A percentile compares a stretch with the other conserved stretches of the same genome.
Evolutionary conservation across 495 filamentous ascomycete genomes (phyloP).

Genomic region (Penicillium verhagenii): DNA sequence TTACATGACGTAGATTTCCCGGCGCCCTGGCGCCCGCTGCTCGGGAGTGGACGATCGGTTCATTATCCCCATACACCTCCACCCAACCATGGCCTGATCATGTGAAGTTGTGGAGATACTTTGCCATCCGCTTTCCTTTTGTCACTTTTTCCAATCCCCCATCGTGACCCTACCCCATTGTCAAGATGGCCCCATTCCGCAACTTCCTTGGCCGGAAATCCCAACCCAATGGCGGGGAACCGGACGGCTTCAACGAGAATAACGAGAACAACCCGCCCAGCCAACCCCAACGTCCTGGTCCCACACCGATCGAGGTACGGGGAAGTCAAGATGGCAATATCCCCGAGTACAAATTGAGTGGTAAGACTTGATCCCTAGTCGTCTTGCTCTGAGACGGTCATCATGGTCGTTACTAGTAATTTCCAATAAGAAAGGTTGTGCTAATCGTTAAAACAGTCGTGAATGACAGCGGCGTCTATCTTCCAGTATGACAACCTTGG

Average conservation of each 20-base stretch:
- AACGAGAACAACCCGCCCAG: slow-evolving; percentile 47
- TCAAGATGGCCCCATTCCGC: slow-evolving; percentile 69
- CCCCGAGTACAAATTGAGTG: slow-evolving; percentile 79
- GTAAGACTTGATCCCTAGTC: slow-evolving; percentile 44
- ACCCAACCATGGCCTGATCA: slow-evolving; percentile 11
- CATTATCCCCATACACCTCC: not conserved
- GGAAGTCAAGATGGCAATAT: slow-evolving; percentile 57
- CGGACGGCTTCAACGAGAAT: slow-evolving; percentile 50
- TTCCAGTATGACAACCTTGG: slow-evolving; percentile 63
- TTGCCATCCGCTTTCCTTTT: not conserved
- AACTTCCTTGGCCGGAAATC: slow-evolving; percentile 67
- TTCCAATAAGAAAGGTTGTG: not conserved
- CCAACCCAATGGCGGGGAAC: slow-evolving; percentile 43
- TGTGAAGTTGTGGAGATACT: slow-evolving; percentile 5
- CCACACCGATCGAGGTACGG: slow-evolving; percentile 57
- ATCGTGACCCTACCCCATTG: not conserved
- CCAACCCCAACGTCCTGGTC: slow-evolving; percentile 25
- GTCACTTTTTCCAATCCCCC: not conserved
- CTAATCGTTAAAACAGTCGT: slow-evolving; percentile 64
- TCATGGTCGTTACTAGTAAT: not conserved
- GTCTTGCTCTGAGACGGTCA: not conserved
- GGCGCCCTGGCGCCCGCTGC: not conserved
- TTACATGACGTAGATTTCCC: not conserved
- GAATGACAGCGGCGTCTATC: slow-evolving; percentile 93
- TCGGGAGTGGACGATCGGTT: slow-evolving; percentile 1